Evolutionary conservation across 1,284 basidiomycete genomes (phyloP).

Genomic region (Termitomyces sp.): DNA sequence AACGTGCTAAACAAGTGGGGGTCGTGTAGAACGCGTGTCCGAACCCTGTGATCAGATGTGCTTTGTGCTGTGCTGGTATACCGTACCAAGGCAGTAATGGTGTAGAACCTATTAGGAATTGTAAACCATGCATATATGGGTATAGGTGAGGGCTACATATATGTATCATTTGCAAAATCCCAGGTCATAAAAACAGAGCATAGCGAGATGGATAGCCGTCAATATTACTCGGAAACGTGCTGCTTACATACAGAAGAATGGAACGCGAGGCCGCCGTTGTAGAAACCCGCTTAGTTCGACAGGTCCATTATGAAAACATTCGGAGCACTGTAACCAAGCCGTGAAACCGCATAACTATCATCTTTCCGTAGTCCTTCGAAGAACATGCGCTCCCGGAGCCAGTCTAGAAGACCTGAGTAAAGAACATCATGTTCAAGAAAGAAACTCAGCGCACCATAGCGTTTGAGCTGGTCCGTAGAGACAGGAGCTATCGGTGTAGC

Average conservation of each 20-base stretch:
- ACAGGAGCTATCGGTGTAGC: slow-evolving; percentile 36
- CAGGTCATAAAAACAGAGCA: not conserved
- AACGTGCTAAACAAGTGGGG: too few relatives aligned
- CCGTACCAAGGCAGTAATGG: too few relatives aligned
- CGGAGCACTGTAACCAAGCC: slow-evolving; percentile 70
- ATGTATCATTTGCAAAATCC: not conserved
- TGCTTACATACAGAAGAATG: not conserved
- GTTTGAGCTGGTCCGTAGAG: slow-evolving; percentile 33
- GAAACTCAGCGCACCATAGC: slow-evolving; percentile 46
- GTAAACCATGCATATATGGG: not conserved
- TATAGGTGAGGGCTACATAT: not conserved
- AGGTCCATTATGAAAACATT: slow-evolving; percentile 68
- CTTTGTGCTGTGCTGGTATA: not conserved
- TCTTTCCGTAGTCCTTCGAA: slow-evolving; percentile 63
- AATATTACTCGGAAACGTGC: not conserved
- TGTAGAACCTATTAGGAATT: not conserved
- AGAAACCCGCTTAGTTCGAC: slow-evolving; percentile 17
- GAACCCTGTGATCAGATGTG: not conserved
- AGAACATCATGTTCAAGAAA: not conserved
- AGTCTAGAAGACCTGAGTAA: slow-evolving; percentile 43
- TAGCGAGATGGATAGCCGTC: not conserved
- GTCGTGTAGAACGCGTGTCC: not conserved
- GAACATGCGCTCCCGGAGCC: slow-evolving; percentile 65
- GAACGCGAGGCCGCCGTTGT: not conserved
- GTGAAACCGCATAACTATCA: slow-evolving; percentile 49